A percentile compares a stretch with the other conserved stretches of the same genome.
Evolutionary conservation across 495 filamentous ascomycete species (phyloP).

Genomic region (Podospora appendiculata): DNA sequence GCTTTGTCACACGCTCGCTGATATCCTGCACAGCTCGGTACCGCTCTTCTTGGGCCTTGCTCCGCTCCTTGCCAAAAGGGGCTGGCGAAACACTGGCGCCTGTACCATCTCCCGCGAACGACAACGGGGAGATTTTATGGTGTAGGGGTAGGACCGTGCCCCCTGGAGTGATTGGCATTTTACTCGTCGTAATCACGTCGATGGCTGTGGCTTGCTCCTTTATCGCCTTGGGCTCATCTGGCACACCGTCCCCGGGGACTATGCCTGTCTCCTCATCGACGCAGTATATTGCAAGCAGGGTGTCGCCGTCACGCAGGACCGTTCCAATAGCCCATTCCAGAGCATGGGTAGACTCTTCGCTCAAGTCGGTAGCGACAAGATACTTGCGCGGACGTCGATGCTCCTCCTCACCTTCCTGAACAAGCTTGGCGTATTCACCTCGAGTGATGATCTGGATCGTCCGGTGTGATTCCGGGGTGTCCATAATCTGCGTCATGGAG

Average conservation of each 20-base stretch:
- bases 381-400: conserved; percentile 78
- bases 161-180: conserved; percentile 16
- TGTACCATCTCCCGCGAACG: conserved; percentile 8
- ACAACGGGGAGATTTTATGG: conserved; percentile 5
- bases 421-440: conserved; percentile 69
- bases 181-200: conserved; percentile 32
- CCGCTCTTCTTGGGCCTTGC: conserved; percentile 67
- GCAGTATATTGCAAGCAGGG: conserved; percentile 83
- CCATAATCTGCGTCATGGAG: conserved; percentile 67
- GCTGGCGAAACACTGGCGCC: conserved; percentile 31
- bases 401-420: conserved; percentile 64
- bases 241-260: conserved; percentile 21
- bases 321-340: conserved; percentile 96
- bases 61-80: conserved; percentile 31
- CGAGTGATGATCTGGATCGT: conserved; percentile 82
- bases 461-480: conserved; percentile 66
- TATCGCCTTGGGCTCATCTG: conserved; percentile 53
- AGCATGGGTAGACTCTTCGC: conserved; percentile 87
- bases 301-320: conserved; percentile 91
- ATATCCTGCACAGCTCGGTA: conserved; percentile 68
- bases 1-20: conserved; percentile 67
- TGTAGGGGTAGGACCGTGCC: conserved; percentile 14
- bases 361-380: conserved; percentile 85
- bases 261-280: conserved; percentile 77
- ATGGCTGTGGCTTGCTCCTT: conserved; percentile 60